Base-by-base conservation (phyloP, 768 basidiomycete species). In the Mycena kentingensis region DNA sequence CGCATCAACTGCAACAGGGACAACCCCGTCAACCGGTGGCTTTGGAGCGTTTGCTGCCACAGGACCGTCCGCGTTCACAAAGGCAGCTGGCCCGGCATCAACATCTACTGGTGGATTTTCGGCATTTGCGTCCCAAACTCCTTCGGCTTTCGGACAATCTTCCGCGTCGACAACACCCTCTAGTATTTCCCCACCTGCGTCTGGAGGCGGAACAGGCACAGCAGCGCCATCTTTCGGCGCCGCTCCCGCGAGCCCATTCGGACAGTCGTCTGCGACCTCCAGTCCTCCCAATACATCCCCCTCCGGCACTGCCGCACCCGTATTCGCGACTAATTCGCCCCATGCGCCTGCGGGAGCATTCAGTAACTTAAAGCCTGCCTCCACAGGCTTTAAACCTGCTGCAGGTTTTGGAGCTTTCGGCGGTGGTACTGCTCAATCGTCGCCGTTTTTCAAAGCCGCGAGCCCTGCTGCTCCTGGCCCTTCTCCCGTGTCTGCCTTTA, bases 391-490 rank as follows among this genome's bases (percentile, higher is more conserved):
- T 62, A 75, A 71, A 48, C 74, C 72, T 13, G 66, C 72, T 10
- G 61, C 64, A 31, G 71, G 73, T 2, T 63, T 65, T 43, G 66
- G 67, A 8, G 79, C 78, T 1, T 80, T 82, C 61, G 77, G 76
- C 16, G 73, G 70, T 38, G 69, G 67, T 29, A 61, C 64, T 41
- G 58, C 72, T 4, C 66, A 77, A 3, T 65, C 73, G 34, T 85
- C 84, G 6, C 82, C 83, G 3, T 85, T 85, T 65, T 77, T 78
- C 64, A 77, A 78, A 8, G n/a, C n/a, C n/a, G 46, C 68, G 19
- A 70, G 66, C 46, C 39, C 66, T 6, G 63, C 64, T 43, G 34
- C 48, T 21, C 57, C 67, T 1, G 73, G 69, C 37, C 51, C 70
- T 2, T 63, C 72, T 22, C 58, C 68, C 7, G 68, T 72, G 11